Percentiles rank a stretch among this genome's conserved stretches.
These are phyloP conservation scores for Tephrocybe sp. DNA, from an alignment of 768 basidiomycete species.

Conservation along the genomic window DNA sequence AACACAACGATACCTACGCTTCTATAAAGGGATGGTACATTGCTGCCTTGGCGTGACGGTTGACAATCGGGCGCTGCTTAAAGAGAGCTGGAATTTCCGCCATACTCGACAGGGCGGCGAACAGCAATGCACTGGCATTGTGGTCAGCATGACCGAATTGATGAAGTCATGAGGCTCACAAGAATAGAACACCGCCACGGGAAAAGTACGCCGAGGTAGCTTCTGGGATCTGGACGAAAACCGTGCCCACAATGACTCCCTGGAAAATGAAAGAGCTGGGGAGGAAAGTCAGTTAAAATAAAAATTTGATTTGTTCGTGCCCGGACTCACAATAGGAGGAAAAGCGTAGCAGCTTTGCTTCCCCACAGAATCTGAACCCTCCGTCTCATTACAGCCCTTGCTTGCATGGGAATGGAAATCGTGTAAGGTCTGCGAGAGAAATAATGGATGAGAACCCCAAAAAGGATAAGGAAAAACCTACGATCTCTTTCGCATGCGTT, in stretches of 20 bases:
- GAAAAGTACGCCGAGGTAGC: conserved; percentile 67
- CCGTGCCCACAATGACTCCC: conserved; percentile 55
- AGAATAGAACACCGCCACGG: conserved; percentile 79
- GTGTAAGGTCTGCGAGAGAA: conserved; percentile 31
- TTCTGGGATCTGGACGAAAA: conserved; percentile 58
- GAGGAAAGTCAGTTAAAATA: not conserved
- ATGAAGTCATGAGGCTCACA: conserved; percentile 38
- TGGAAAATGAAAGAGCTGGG: conserved; percentile 53
- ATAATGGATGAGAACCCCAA: not conserved
- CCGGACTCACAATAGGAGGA: conserved; percentile 29
- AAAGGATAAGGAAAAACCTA: conserved; percentile 10
- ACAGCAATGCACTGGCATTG: conserved; percentile 49
- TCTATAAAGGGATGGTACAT: conserved; percentile 62
- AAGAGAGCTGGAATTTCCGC: conserved; percentile 68
- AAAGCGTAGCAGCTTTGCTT: conserved; percentile 25
- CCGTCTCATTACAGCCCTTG: conserved; percentile 35
- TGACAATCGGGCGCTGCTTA: conserved; percentile 58
- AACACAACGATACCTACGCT: conserved; percentile 26
- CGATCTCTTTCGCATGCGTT: conserved; percentile 35
- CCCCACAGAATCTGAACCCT: conserved; percentile 40
- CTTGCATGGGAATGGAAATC: conserved; percentile 37
- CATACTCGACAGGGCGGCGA: conserved; percentile 59
- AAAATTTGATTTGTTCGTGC: not conserved
- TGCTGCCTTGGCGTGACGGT: conserved; percentile 56
- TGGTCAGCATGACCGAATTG: conserved; percentile 5